Base-by-base conservation (phyloP, 345 rosid genomes). In the Aquilaria yunnanensis region DNA sequence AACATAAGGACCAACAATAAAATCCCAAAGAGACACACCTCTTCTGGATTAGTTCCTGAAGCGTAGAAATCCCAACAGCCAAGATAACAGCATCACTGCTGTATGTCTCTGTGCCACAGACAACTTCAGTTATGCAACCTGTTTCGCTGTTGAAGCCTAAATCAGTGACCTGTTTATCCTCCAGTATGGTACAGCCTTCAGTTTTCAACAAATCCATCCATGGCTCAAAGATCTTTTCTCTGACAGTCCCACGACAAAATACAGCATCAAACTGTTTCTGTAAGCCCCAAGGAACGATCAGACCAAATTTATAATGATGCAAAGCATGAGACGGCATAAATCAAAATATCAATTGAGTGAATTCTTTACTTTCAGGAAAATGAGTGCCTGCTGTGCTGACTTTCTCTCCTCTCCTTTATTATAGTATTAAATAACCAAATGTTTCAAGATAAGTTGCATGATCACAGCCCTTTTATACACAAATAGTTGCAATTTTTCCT, bases 261-360 rank as follows among this genome's bases (percentile, higher is more conserved):
- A 67, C 71, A 70, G 73, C 60, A 71, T 85, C 78, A 14, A 82
- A 76, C 62, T 82, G 78, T 69, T 80, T 80, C 85, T 85, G 57
- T 60, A 56, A 59, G 45, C 65, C 63, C 55, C 47, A 37, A 64
- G 60, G 12, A n/a, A 47, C 11, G 14, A 32, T 10, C 11, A 55
- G 32, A 63, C 31, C 43, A 53, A 32, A 59, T 14, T 57, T n/a
- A 10, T 47, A 12, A 57, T 5, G 12, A 59, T 11, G 49, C 62
- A 58, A 16, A 58, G 14, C 32, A 29, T 12, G 37, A 47, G 11
- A 5, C 16, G 56, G 30, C 10, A 14, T 52, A 16, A 16, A 16
- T 16, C 23, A 16, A 16, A 16, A 16, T 16, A 16, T 16, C 23
- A 16, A 16, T 16, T 16, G 23, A 16, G 23, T 16, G 23, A 16